A percentile compares a stretch with the other conserved stretches of the same genome.
These are phyloP conservation scores for Nicotiana benthamiana DNA, from an alignment of 257 asterid species.

Conservation along the genomic window DNA sequence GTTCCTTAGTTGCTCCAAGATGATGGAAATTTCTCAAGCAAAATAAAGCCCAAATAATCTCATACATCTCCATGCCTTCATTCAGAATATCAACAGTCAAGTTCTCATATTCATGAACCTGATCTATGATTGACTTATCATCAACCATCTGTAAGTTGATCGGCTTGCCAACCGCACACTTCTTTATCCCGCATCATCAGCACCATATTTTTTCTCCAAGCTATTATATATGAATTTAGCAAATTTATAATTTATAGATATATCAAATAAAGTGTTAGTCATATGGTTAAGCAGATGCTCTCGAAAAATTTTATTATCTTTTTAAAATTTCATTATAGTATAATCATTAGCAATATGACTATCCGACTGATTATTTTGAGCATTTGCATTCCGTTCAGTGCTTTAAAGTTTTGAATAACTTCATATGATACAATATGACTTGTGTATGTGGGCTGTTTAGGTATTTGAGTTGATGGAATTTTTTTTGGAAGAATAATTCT, in stretches of 20 bases:
- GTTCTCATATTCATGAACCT: background rate
- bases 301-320: background rate
- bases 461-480: too few species aligned
- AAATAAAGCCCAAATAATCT: background rate
- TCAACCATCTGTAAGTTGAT: background rate
- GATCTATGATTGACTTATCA: background rate
- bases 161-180: background rate
- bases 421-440: too few species aligned
- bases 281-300: background rate
- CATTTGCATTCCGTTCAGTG: too few species aligned
- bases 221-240: background rate
- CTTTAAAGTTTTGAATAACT: too few species aligned
- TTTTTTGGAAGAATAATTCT: too few species aligned
- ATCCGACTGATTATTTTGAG: too few species aligned
- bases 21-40: background rate
- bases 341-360: too few species aligned
- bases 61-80: background rate
- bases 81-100: background rate
- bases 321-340: background rate
- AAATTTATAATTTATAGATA: background rate
- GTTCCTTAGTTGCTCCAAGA: background rate
- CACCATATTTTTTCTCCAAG: background rate
- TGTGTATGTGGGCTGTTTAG: too few species aligned
- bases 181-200: background rate
- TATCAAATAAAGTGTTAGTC: background rate